A percentile compares a stretch with the other conserved stretches of the same genome.
These are phyloP conservation scores for Priceomyces fermenticarens DNA, from an alignment of 805 yeast species.

Conservation along the genomic window DNA sequence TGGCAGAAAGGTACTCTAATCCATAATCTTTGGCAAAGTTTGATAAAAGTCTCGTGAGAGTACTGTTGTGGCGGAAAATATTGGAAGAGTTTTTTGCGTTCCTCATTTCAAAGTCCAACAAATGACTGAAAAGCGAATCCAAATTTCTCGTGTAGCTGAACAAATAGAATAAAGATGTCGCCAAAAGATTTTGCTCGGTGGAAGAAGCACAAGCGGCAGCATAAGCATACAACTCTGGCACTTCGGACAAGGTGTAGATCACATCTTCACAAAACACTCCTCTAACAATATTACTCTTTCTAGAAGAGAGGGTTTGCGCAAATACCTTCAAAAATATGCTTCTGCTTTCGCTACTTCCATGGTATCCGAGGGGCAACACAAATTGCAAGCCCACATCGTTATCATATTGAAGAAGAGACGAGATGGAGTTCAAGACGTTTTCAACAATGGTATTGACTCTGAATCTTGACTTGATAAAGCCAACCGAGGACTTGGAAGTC, in stretches of 20 bases:
- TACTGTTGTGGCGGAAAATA: constrained; percentile 75
- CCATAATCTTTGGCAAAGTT: constrained; percentile 71
- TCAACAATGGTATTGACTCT: constrained; percentile 58
- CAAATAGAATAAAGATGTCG: constrained; percentile 59
- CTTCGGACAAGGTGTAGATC: constrained; percentile 26
- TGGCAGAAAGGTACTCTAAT: constrained; percentile 48
- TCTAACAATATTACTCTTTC: constrained; percentile 19
- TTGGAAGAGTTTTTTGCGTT: constrained; percentile 63
- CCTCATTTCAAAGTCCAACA: constrained; percentile 61
- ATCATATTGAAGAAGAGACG: constrained; percentile 69
- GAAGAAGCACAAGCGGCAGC: constrained; percentile 63
- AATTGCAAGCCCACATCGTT: constrained; percentile 73
- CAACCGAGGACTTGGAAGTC: constrained; percentile 8
- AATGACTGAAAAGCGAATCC: constrained; percentile 48
- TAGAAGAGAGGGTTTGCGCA: constrained; percentile 53
- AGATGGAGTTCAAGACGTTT: constrained; percentile 60
- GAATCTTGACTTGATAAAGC: constrained; percentile 36
- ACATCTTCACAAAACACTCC: constrained; percentile 28
- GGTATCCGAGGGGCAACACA: constrained; percentile 77
- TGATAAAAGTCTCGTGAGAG: constrained; percentile 74
- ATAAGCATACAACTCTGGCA: constrained; percentile 47
- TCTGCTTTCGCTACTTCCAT: constrained; percentile 61
- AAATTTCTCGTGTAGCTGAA: constrained; percentile 38
- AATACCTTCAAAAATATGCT: constrained; percentile 76
- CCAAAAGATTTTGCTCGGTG: constrained; percentile 66